phyloP scores from a whole-genome alignment of 768 basidiomycete species.

The Suillus discolor region DNA sequence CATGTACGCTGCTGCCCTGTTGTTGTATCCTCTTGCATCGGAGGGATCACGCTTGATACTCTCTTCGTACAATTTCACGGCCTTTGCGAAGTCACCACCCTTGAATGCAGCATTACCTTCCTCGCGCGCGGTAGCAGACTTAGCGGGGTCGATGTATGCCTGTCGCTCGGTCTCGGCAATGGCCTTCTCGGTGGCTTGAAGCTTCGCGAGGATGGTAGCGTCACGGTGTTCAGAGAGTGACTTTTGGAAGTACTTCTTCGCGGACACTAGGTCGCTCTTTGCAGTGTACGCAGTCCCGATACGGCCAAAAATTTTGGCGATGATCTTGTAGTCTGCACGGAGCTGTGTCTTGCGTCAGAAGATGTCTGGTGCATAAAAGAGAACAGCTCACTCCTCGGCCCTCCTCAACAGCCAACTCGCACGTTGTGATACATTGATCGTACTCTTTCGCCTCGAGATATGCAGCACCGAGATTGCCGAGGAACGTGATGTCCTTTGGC shows the following conservation, averaged over 20 bases:
- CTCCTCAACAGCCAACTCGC: constrained; percentile 96
- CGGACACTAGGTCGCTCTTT: constrained; percentile 72
- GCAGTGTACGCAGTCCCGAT: constrained; percentile 83
- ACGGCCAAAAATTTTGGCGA: constrained; percentile 94
- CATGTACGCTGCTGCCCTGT: constrained; percentile 96
- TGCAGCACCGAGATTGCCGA: constrained; percentile 89
- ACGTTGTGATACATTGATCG: constrained; percentile 86
- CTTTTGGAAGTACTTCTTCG: constrained; percentile 92
- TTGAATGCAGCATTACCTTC: constrained; percentile 95
- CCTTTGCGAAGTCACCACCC: constrained; percentile 85
- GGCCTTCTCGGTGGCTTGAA: constrained; percentile 78
- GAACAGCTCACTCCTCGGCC: constrained; percentile 66
- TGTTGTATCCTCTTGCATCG: constrained; percentile 94
- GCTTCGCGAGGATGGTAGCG: constrained; percentile 86
- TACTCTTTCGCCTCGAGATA: constrained; percentile 95
- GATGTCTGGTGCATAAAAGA: neutral
- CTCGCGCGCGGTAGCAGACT: constrained; percentile 82
- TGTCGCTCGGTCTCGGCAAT: constrained; percentile 77
- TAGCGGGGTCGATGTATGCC: constrained; percentile 86
- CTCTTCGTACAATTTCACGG: constrained; percentile 92
- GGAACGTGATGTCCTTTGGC: constrained; percentile 92
- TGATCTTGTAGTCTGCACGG: constrained; percentile 91
- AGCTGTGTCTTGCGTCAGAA: constrained; percentile 43
- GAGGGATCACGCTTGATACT: constrained; percentile 93
- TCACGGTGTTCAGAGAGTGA: constrained; percentile 96